These are phyloP conservation scores for Tremella mesenterica DNA, from an alignment of 768 basidiomycete species.

Conservation along the genomic window DNA sequence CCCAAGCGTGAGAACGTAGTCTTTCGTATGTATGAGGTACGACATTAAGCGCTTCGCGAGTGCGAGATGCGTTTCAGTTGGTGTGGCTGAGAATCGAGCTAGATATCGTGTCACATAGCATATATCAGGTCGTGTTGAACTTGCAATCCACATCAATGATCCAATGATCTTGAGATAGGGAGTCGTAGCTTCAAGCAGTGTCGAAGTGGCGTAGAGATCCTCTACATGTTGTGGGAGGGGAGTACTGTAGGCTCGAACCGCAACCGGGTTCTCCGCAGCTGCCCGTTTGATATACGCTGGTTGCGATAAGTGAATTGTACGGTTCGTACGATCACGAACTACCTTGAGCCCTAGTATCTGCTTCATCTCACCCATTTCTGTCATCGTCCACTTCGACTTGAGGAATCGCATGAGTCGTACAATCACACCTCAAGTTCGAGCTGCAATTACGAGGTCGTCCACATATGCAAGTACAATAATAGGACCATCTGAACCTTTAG, in stretches of 20 bases:
- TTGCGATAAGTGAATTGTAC: conserved; percentile 3
- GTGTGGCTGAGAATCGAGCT: conserved; percentile 14
- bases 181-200: no score
- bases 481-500: neutral
- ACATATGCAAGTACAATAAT: conserved; percentile 4
- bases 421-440: neutral
- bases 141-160: conserved; percentile 40
- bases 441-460: conserved; percentile 18
- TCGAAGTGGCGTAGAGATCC: conserved; percentile 1
- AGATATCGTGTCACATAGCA: conserved; percentile 10
- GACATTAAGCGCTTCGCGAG: neutral
- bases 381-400: conserved; percentile 2
- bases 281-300: conserved; percentile 12
- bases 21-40: conserved; percentile 29
- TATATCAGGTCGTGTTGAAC: conserved; percentile 43
- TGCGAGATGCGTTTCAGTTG: conserved; percentile 38
- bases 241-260: neutral
- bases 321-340: conserved; percentile 1
- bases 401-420: neutral
- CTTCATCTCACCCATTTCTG: conserved; percentile 2
- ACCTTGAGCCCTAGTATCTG: conserved; percentile 7
- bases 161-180: conserved; percentile 28
- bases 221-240: neutral
- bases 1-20: conserved; percentile 43
- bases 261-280: neutral